Evolutionary conservation across 768 basidiomycete species (phyloP).

Genomic region (Boletus rufocinnamomeus): DNA sequence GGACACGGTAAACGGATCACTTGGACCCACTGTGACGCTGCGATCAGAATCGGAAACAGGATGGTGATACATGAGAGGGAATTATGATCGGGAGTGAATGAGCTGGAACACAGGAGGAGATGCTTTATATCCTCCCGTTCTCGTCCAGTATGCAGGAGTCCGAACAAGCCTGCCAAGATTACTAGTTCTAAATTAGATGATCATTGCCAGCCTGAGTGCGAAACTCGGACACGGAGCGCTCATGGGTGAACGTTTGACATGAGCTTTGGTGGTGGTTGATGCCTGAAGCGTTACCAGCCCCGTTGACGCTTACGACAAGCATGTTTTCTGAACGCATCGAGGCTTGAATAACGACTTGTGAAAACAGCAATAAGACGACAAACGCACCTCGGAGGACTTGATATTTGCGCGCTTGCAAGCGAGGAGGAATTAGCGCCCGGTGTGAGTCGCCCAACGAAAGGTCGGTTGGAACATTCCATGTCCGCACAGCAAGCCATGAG

Average conservation of each 20-base stretch:
- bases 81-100: background rate
- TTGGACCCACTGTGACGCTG: background rate
- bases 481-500: background rate
- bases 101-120: too few relatives aligned
- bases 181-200: background rate
- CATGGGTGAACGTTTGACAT: background rate
- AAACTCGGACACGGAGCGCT: too few relatives aligned
- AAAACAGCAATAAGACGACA: background rate
- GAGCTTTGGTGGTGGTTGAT: background rate
- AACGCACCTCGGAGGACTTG: background rate
- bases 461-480: background rate
- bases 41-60: background rate
- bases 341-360: too few relatives aligned
- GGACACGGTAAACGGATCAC: background rate
- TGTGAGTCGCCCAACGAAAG: background rate
- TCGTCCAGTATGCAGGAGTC: too few relatives aligned
- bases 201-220: too few relatives aligned
- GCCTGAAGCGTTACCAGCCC: background rate
- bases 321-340: background rate
- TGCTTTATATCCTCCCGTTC: background rate
- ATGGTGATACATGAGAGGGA: background rate
- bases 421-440: rapidly evolving
- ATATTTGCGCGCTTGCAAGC: background rate
- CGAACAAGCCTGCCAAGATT: background rate
- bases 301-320: background rate